Evolutionary conservation across 2,329 filamentous ascomycete species (phyloP), one percentile per base, ranked within the genome.

Genomic region (Escovopsis weberi): DNA sequence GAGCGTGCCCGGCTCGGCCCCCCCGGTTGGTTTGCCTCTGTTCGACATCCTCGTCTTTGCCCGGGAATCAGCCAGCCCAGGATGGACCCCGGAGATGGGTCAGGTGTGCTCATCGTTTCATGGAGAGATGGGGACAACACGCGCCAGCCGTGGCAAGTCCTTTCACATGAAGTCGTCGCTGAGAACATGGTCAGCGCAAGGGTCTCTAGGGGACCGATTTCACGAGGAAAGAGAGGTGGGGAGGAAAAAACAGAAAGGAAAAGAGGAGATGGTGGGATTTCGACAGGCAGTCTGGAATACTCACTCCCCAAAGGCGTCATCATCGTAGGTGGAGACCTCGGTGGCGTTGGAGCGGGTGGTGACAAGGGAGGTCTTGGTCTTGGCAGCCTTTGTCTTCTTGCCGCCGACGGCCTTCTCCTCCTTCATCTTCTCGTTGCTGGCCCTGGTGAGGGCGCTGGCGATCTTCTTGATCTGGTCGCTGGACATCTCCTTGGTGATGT

Each of bases 381-480:
- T 96, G 48, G 85, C 83, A 4, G 88, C 88, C 75, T 96, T 96
- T 53, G 72, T 79, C 78, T 96, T 98, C 83, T 96, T 98, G 56
- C 82, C 85, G 43, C 85, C 86, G 4, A 85, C 78, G 4, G 82
- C 80, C 74, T 96, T 95, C 74, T 98, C 91, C 63, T 95, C 88
- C 70, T 87, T 93, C 82, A 96, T 82, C 74, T 94, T 95, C 75
- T 96, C 91, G 61, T 98, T 98, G 59, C 85, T 76, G 44, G 94
- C 73, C 5, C 87, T 82, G n/a, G 88, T 94, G 56, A 98, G 66
- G 5, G 76, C 74, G 62, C 84, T 93, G 11, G 86, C 78, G 51
- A 94, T 77, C 73, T 96, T 96, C 76, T 96, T 95, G 66, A 96
- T 88, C 67, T 96, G 87, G 44, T 91, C 82, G 59, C 85, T 94